A percentile compares a stretch with the other conserved stretches of the same genome.
phyloP scores from a whole-genome alignment of 495 filamentous ascomycete species.

The Neurospora terricola region DNA sequence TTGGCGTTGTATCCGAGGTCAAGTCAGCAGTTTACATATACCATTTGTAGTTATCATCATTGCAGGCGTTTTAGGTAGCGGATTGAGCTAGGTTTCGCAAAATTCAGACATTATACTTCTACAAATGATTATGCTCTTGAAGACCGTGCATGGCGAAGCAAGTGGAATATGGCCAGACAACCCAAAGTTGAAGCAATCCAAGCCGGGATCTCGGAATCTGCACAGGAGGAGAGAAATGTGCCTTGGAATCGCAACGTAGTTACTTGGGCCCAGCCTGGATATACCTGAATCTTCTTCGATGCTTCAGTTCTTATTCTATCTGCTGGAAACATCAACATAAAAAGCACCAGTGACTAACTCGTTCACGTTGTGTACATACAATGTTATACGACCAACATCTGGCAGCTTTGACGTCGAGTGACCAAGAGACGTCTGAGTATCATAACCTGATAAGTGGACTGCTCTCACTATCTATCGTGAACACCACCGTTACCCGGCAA shows the following conservation, averaged over 20 bases:
- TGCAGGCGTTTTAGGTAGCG: neutral
- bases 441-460: neutral
- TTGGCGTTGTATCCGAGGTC: neutral
- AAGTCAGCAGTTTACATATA: neutral
- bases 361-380: neutral
- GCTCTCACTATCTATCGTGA: neutral
- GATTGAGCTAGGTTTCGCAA: neutral
- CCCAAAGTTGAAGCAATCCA: neutral
- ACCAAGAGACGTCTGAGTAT: neutral
- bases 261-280: neutral
- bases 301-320: neutral
- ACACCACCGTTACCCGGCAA: neutral
- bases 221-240: neutral
- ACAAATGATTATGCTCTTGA: neutral
- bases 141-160: neutral
- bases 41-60: neutral
- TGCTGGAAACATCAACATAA: neutral
- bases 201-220: neutral
- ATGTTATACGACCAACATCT: neutral
- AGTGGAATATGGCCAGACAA: neutral
- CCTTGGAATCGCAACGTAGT: neutral
- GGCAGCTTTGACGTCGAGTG: neutral
- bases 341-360: neutral
- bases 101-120: neutral
- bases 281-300: neutral